Evolutionary conservation across 768 basidiomycete genomes (phyloP).

Genomic region (Steccherinum ochraceum): DNA sequence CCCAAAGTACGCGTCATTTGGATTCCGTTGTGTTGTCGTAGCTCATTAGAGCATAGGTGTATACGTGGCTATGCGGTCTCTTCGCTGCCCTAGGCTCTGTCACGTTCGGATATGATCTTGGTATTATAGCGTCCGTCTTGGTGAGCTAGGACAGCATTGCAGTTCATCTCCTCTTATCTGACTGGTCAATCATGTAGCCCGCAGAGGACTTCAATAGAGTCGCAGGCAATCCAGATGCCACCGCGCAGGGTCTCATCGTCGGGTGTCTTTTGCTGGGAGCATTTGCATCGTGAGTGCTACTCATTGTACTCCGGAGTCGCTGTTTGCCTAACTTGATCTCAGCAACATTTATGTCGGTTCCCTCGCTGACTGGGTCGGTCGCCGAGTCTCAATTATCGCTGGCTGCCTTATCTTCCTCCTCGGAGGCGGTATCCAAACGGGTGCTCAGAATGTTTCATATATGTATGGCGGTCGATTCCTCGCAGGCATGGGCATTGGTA

Average conservation of each 20-base stretch:
- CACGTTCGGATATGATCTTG: slow-evolving; percentile 45
- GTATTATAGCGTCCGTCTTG: slow-evolving; percentile 43
- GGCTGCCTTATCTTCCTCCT: slow-evolving; percentile 23
- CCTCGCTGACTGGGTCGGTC: slow-evolving; percentile 15
- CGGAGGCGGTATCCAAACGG: slow-evolving; percentile 42
- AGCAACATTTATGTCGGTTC: slow-evolving; percentile 17
- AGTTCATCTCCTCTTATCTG: no score
- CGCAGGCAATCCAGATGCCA: slow-evolving; percentile 14
- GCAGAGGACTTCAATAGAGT: slow-evolving; percentile 14
- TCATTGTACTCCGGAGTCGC: no score
- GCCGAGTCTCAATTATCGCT: slow-evolving; percentile 15
- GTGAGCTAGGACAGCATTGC: no score
- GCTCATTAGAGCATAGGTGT: no score
- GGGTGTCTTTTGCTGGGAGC: slow-evolving; percentile 20
- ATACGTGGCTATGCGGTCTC: slow-evolving; percentile 47
- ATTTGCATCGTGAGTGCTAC: slow-evolving; percentile 19
- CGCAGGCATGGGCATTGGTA: slow-evolving; percentile 37
- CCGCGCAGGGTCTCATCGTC: slow-evolving; percentile 17
- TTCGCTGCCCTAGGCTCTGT: slow-evolving; percentile 30
- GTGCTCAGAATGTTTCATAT: slow-evolving; percentile 38
- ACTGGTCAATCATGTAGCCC: no score
- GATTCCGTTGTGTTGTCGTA: no score
- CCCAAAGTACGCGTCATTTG: no score
- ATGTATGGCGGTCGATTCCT: slow-evolving; percentile 48
- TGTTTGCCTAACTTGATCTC: no score